phyloP scores from a whole-genome alignment of 129 eudicot species.

The Chrysanthemum seticuspe region DNA sequence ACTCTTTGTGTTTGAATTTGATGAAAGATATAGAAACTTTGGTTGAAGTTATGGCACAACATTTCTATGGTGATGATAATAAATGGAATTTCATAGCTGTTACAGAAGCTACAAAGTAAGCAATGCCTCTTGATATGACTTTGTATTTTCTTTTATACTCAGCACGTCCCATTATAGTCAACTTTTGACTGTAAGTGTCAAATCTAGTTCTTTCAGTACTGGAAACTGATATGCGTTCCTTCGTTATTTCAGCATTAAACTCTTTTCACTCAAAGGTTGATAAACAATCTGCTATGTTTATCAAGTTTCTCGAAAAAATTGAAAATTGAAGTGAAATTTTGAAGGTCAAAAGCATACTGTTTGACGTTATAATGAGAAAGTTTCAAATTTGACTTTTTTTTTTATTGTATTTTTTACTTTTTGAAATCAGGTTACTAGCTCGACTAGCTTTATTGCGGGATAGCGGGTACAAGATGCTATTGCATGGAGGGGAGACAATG shows the following conservation, averaged over 20 bases:
- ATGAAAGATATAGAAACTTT: constrained; percentile 85
- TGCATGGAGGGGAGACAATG: constrained; percentile 80
- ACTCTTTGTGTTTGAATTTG: constrained; percentile 68
- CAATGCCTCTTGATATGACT: neutral
- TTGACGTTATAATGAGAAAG: constrained; percentile 1
- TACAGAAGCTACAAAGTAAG: constrained; percentile 86
- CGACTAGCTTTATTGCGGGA: constrained; percentile 69
- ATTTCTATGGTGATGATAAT: constrained; percentile 71
- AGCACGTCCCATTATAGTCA: constrained; percentile 3
- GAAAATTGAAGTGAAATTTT: neutral
- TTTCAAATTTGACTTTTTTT: constrained; percentile 15
- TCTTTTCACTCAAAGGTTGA: neutral
- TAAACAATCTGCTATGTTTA: constrained; percentile 16
- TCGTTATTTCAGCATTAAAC: neutral
- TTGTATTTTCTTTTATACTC: constrained; percentile 4
- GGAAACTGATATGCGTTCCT: neutral
- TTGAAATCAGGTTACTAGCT: constrained; percentile 58
- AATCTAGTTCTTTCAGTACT: constrained; percentile 12
- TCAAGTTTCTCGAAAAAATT: constrained; percentile 5
- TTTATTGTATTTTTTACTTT: too few relatives aligned
- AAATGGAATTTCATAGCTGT: constrained; percentile 84
- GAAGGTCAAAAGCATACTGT: constrained; percentile 11
- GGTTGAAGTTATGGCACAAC: constrained; percentile 89
- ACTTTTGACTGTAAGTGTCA: constrained; percentile 17
- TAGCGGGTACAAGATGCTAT: constrained; percentile 83